Evolutionary conservation across 208 protist genomes (phyloP), one percentile per base, ranked within the genome.

Genomic region (Histomonas meleagridis): DNA sequence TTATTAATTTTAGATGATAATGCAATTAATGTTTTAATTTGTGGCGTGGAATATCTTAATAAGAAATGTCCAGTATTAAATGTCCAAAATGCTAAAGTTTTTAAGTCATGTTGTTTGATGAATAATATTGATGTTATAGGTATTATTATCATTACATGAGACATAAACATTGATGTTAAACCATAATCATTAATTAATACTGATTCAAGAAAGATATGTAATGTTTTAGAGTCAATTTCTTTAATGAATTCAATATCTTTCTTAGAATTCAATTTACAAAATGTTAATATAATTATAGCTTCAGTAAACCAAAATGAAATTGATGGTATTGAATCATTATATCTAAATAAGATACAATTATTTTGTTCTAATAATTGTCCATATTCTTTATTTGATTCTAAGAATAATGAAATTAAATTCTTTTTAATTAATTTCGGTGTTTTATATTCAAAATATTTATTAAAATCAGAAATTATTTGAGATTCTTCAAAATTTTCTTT

Each of bases 31-130:
- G 23, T 40, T 12, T 32, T n/a, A 51, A 51, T 18, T 55, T 32
- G 32, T 55, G 12, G 26, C 21, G 38, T 2, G 21, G 23, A 38
- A 12, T 57, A n/a, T 43, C 55, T 16, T 5, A 86, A 32, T 14
- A 86, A 38, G 26, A 86, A 86, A 28, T 86, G 43, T 55, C 76
- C 76, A n/a, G 43, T 46, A n/a, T 86, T 28, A 26, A 86, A 86
- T 46, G 76, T 86, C 76, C 76, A 86, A 43, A 86, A 51, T n/a
- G 43, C 76, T 18, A 86, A 23, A n/a, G 23, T 26, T 55, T 51
- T 86, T 12, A 38, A 32, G 7, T 12, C 18, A 28, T 55, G 32
- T 38, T 55, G 23, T 12, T 18, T 2, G 2, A n/a, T n/a, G 32
- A 40, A 86, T n/a, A 86, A 23, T 18, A 86, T 55, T 21, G 43